Evolutionary conservation across 192 early-diverging fungal genomes (phyloP), one percentile per base, ranked within the genome.

Genomic region (Nowakowskiella sp.): DNA sequence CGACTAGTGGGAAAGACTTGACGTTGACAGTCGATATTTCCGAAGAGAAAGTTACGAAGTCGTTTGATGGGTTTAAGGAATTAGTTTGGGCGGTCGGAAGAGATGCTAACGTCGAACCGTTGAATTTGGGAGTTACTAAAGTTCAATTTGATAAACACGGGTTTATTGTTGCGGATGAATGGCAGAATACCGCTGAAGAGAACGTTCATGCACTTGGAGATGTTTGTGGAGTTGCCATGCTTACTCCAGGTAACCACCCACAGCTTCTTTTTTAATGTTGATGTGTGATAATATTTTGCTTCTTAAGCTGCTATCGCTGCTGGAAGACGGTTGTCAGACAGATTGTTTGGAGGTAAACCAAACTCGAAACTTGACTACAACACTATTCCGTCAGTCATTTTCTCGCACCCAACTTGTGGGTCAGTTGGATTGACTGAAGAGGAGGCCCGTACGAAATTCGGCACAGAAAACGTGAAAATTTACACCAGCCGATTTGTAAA

Each of bases 381-480:
- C 55, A 90, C 92, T 73, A 90, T 97, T 48, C 92, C 95, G 10
- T 91, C 91, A 2, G 91, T 99, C 49, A 85, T 96, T 53, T 96
- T 96, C 73, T 89, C 90, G 1, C 91, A 95, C 60, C 92, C 92
- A 19, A 81, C 89, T 39, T 59, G 55, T 25, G 94, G 91, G 39
- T 83, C 86, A 19, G 69, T 92, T 43, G 95, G 95, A n/a, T 73
- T 95, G 53, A 87, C 88, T 13, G 93, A 95, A 70, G 65, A 64
- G 0, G 74, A 92, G 65, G 95, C 95, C 31, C 65, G 67, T 32
- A 53, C 74, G 34, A 73, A 78, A 60, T 89, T 80, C 57, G 89
- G 91, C 42, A 74, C 72, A 24, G 82, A 82, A 25, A 76, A 86
- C 42, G 58, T 99, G 65, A 92, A 91, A 67, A 76, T 88, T 24